Evolutionary conservation across 441 rosid genomes (phyloP).

Genomic region (Dalechampia spathulata): DNA sequence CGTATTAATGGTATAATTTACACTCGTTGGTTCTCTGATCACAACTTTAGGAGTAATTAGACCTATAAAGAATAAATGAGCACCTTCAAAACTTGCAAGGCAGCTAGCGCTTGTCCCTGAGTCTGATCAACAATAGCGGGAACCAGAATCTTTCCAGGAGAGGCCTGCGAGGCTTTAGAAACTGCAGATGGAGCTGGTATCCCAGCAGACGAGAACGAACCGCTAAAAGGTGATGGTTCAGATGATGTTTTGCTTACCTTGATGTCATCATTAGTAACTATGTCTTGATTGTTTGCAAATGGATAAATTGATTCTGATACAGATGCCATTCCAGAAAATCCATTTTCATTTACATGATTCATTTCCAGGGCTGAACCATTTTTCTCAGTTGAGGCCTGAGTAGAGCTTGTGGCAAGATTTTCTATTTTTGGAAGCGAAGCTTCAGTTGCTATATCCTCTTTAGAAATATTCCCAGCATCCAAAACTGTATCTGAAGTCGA

Average conservation of each 20-base stretch:
- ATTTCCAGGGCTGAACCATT: slow-evolving; percentile 33
- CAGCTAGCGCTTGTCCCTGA: slow-evolving; percentile 84
- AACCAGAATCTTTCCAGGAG: slow-evolving; percentile 77
- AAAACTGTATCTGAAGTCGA: slow-evolving; percentile 23
- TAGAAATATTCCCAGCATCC: slow-evolving; percentile 28
- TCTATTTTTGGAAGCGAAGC: slow-evolving; percentile 26
- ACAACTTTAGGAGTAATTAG: not conserved
- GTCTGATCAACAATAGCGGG: slow-evolving; percentile 78
- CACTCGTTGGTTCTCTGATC: not conserved
- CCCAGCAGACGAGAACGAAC: slow-evolving; percentile 48
- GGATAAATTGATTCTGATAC: slow-evolving; percentile 29
- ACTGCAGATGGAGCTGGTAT: slow-evolving; percentile 86
- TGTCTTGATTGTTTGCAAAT: slow-evolving; percentile 26
- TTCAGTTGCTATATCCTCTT: slow-evolving; percentile 20
- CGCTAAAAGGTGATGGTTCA: slow-evolving; percentile 28
- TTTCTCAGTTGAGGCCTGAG: slow-evolving; percentile 24
- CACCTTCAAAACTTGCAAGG: slow-evolving; percentile 81
- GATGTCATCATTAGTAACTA: slow-evolving; percentile 26
- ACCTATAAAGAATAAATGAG: slow-evolving; percentile 10
- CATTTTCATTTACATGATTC: slow-evolving; percentile 26
- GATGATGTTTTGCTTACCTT: slow-evolving; percentile 20
- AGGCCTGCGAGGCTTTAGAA: slow-evolving; percentile 54
- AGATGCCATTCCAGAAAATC: slow-evolving; percentile 25
- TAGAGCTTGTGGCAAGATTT: slow-evolving; percentile 27
- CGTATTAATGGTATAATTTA: not conserved